A percentile compares a stretch with the other conserved stretches of the same genome.
phyloP scores from a whole-genome alignment of 2,329 filamentous ascomycete species.

The Akanthomyces muscarius region DNA sequence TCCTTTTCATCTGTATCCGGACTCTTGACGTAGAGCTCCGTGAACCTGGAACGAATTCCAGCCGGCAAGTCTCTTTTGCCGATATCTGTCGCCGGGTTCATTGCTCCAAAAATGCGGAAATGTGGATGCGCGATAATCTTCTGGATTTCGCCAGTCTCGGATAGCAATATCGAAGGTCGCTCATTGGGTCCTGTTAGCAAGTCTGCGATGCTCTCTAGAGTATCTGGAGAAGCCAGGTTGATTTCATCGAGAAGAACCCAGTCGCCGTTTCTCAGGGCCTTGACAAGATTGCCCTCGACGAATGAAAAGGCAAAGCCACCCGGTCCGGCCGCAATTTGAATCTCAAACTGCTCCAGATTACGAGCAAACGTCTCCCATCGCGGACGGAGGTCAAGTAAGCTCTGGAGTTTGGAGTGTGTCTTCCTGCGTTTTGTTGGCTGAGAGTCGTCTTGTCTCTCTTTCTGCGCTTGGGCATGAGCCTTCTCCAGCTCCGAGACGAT shows the following conservation, averaged over 20 bases:
- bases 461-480: conserved; percentile 38
- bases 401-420: conserved; percentile 63
- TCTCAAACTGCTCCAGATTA: conserved; percentile 72
- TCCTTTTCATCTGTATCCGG: conserved; percentile 86
- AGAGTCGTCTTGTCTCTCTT: conserved; percentile 34
- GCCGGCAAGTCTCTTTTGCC: conserved; percentile 92
- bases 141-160: conserved; percentile 91
- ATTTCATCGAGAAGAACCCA: conserved; percentile 98
- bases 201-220: conserved; percentile 88
- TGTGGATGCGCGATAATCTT: conserved; percentile 84
- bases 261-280: conserved; percentile 91
- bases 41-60: conserved; percentile 87
- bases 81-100: conserved; percentile 98
- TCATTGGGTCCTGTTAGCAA: conserved; percentile 71
- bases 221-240: conserved; percentile 91
- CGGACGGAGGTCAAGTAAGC: conserved; percentile 52
- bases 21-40: conserved; percentile 89
- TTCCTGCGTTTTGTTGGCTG: conserved; percentile 68
- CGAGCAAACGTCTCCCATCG: conserved; percentile 79
- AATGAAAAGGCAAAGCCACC: conserved; percentile 90
- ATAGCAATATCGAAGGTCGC: conserved; percentile 78
- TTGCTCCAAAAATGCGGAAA: conserved; percentile 95
- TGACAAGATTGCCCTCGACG: conserved; percentile 91
- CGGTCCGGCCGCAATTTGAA: conserved; percentile 69
- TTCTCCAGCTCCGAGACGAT: conserved; percentile 56